Base-by-base conservation (phyloP, 257 asterid genomes). In the Lycium ferocissimum region DNA sequence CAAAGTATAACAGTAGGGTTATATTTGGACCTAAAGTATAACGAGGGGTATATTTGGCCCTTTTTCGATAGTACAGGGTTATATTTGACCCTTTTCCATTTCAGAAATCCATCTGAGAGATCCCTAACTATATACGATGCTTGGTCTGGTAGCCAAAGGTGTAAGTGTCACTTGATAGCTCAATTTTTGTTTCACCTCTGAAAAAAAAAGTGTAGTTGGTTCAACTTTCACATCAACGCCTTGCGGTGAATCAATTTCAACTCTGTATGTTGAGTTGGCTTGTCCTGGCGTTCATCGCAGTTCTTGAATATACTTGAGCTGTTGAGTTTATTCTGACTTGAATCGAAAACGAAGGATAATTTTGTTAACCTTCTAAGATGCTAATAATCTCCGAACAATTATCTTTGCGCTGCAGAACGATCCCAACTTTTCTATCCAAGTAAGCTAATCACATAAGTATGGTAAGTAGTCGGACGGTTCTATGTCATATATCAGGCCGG, bases 201-300 rank as follows among this genome's bases (percentile, higher is more conserved):
- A 7, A 35, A 86, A 89, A 3, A 10, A 43, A 40, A 88, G 88
- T 43, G 47, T 45, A 17, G 53, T 53, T 0, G 90, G 92, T 26
- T 53, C 62, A 15, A 89, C 87, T 1, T 40, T 51, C 59, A 89
- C 49, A 2, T 63, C 57, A 59, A 89, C 26, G 0, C 88, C 84
- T 1, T 54, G 81, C 9, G 85, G 67, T 9, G 66, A 54, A 38
- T 47, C 73, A 1, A 86, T 49, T 67, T 20, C 33, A 15, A 69
- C 85, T 45, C 0, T 2, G 40, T 89, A 90, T 7, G 37, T 61
- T 33, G 93, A 84, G 5, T 83, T 37, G 6, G 89, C 86, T 12
- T 87, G 85, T 0, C 90, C 91, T 6, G 89, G 89, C 88, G 2
- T 90, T 90, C 0, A 86, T 90, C 57, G 86, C 91, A 10, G 88